Evolutionary conservation across 805 yeast species (phyloP), one percentile per base, ranked within the genome.

Genomic region (Phaffomyces thermotolerans): DNA sequence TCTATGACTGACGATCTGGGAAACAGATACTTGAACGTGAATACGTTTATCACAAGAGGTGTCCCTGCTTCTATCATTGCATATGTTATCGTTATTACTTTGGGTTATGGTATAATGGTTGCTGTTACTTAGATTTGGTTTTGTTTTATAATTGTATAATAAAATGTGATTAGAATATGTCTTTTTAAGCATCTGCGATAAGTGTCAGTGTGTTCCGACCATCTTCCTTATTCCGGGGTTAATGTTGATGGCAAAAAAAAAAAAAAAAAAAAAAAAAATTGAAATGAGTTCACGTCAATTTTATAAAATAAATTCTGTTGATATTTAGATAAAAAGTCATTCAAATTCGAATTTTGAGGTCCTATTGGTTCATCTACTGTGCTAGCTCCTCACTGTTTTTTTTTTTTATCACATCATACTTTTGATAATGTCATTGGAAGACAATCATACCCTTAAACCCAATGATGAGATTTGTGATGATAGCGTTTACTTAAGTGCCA

Each of bases 1-100:
- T 87, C 97, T 49, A 82, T 87, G 83, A 77, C 90, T 3, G 96
- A 91, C 60, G 93, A 85, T 49, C 75, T 88, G 39, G 97, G 97
- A n/a, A 78, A 79, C 40, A 86, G 95, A 24, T 91, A 90, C 58
- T 68, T 91, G 52, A 79, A 82, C 9, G 96, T 89, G 31, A 69
- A 74, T 24, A 83, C 85, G 4, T 93, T 91, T 59, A 84, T 91
- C 43, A 81, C 85, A 6, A 76, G 95, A 52, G 99, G 99, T 64
- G 87, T 90, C 6, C 96, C 96, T 4, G 76, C 91, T 17, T 83
- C 95, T 3, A 47, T 93, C 6, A 65, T 89, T 41, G 86, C 87
- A 12, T 91, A 84, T 57, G 45, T 74, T 3, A 76, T 82, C 30
- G 78, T 89, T 39, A 75, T 87, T 20, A 78, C 90, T 7, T 62